Evolutionary conservation across 371 early-diverging fungal genomes (phyloP), one percentile per base, ranked within the genome.

Genomic region (Mucor plumbeus): DNA sequence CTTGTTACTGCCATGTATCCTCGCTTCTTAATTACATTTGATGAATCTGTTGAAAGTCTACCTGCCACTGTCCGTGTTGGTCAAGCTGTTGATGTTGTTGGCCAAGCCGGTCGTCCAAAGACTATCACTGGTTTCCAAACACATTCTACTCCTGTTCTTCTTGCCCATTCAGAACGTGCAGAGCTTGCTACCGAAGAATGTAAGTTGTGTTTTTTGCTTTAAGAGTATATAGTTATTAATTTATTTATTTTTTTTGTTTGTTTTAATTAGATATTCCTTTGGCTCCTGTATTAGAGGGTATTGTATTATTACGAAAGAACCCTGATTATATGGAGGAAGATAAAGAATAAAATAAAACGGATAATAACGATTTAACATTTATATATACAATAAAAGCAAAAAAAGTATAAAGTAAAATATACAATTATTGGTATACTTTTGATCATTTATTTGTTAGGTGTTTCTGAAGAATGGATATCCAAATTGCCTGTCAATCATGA

Each of bases 81-180:
- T 60, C 98, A 96, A 69, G 97, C 98, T 14, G 98, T 99, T 34
- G 99, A 99, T 79, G 95, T 94, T 3, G 99, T 99, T 35, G 99
- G 99, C 36, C 97, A 99, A 79, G 99, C 98, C 1, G 99, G 99
- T 43, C 87, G 95, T 62, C 99, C 99, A 63, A 99, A 97, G 85
- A 97, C 96, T 0, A 96, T 99, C 65, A 95, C 98, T 4, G 99
- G 99, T 26, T 97, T 98, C 90, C 99, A 99, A 78, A 96, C 98
- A 58, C 98, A 99, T 76, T 88, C 94, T 21, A 97, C 99, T 34
- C 99, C 99, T 4, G 98, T 99, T 15, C 83, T 99, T 70, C 80
- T 99, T 68, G 97, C 94, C 17, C 92, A 95, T 74, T 91, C 92
- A 56, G 99, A 99, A 83, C 91, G 97, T 61, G 99, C 99, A 14